phyloP scores from a whole-genome alignment of 2,329 filamentous ascomycete genomes.

The Fusarium sp. region DNA sequence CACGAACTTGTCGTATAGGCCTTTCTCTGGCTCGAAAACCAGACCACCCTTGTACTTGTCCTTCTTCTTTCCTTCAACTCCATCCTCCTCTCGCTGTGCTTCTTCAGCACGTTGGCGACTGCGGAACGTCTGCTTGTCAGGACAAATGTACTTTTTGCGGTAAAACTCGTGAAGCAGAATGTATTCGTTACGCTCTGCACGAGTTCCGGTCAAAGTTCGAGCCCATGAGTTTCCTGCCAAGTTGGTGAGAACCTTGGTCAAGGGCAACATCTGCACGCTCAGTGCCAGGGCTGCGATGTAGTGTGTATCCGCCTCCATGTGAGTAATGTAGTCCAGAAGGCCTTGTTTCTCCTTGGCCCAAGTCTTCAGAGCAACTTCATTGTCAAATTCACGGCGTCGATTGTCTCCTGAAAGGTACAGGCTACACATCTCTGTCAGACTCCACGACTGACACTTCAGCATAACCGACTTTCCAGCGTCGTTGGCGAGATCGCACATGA shows the following conservation, averaged over 20 bases:
- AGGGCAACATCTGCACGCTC: constrained; percentile 88
- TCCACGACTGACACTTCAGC: constrained; percentile 98
- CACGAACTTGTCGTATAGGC: constrained; percentile 97
- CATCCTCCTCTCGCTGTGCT: constrained; percentile 75
- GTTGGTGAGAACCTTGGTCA: constrained; percentile 96
- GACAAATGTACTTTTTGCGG: constrained; percentile 96
- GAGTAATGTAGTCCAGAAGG: constrained; percentile 91
- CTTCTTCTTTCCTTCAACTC: constrained; percentile 88
- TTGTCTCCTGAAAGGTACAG: constrained; percentile 83
- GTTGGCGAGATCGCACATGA: constrained; percentile 94
- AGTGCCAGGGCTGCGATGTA: constrained; percentile 93
- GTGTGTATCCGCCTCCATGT: constrained; percentile 95
- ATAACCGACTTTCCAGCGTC: constrained; percentile 97
- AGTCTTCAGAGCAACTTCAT: constrained; percentile 85
- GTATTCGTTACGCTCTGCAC: constrained; percentile 98
- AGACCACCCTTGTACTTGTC: constrained; percentile 99
- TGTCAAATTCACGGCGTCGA: constrained; percentile 85
- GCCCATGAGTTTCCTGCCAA: constrained; percentile 99
- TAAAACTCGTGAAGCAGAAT: constrained; percentile 98
- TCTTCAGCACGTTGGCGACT: constrained; percentile 80
- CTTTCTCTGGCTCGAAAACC: constrained; percentile 97
- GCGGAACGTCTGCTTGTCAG: constrained; percentile 89
- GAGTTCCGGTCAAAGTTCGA: constrained; percentile 92
- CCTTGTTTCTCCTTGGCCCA: constrained; percentile 85
- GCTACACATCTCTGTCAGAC: constrained; percentile 95